Base-by-base conservation (phyloP, 768 basidiomycete species). In the Psilocybe cubensis region DNA sequence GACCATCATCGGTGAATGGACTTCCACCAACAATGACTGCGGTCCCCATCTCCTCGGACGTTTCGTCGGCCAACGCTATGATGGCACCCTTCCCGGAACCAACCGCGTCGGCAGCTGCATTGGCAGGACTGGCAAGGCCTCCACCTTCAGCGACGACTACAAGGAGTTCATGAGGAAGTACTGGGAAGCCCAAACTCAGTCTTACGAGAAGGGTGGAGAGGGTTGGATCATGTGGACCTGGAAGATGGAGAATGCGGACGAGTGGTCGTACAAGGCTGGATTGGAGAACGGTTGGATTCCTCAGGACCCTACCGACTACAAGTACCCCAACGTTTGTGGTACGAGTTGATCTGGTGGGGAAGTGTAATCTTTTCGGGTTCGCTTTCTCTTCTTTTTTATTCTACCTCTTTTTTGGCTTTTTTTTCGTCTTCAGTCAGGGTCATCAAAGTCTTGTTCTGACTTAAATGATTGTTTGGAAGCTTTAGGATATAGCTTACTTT, bases 221-320 rank as follows among this genome's bases (percentile, higher is more conserved):
- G 91, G 90, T 2, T 92, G 91, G 90, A 68, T 91, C 18, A 83
- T 85, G 70, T 92, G 89, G 91, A 84, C 87, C 2, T 93, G 91
- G 91, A 93, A 92, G 74, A 72, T 89, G 4, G 92, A 94, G 73
- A 72, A 74, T 56, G 89, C 91, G 2, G 91, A 92, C 58, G 94
- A 96, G 54, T 96, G 94, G 94, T 82, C 89, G 0, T 96, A 96
- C 75, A 82, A 89, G 63, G 87, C 88, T 48, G 93, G 93, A 35
- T 76, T 96, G 25, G 67, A 73, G 18, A 78, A 85, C 56, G 93
- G 93, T 29, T 94, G 91, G 92, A 95, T 96, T 68, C 92, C 93
- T 7, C 67, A 77, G 56, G 67, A 82, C 56, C 81, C 81, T 3
- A 77, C 78, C 3, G 62, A 70, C 33, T 68, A 62, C 10, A 63